phyloP scores from a whole-genome alignment of 2,329 filamentous ascomycete genomes.

The Aureobasidium sp. region DNA sequence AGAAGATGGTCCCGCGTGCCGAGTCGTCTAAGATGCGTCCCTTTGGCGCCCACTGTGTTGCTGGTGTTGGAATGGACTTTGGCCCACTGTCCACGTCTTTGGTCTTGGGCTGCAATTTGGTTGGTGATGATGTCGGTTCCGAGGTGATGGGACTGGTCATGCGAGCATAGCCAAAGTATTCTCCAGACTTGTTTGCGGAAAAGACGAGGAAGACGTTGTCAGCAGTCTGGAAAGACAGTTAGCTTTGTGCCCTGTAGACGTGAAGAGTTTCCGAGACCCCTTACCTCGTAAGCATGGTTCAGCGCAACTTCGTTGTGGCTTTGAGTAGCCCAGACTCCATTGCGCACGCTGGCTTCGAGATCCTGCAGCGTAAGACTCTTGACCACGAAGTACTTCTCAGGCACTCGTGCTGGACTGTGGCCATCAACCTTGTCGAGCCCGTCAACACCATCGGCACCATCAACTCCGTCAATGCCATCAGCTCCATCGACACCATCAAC shows the following conservation, averaged over 20 bases:
- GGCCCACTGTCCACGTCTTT: conserved; percentile 57
- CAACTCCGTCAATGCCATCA: neutral
- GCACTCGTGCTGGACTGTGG: conserved; percentile 27
- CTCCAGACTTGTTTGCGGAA: conserved; percentile 93
- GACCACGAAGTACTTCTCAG: conserved; percentile 80
- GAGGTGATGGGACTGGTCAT: conserved; percentile 81
- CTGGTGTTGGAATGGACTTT: conserved; percentile 69
- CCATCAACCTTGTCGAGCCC: neutral
- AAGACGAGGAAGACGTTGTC: conserved; percentile 89
- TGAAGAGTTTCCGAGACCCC: no score
- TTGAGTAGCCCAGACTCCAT: conserved; percentile 88
- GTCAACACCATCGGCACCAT: neutral
- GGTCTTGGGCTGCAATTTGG: conserved; percentile 50
- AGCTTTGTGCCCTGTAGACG: neutral
- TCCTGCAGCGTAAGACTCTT: conserved; percentile 91
- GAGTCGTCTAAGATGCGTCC: conserved; percentile 90
- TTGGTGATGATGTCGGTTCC: conserved; percentile 55
- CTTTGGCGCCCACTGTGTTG: conserved; percentile 68
- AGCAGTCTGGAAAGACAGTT: conserved; percentile 46
- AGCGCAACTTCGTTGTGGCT: conserved; percentile 81
- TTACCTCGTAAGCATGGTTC: conserved; percentile 74
- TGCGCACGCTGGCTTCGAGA: conserved; percentile 77
- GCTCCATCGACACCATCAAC: neutral
- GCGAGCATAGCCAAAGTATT: conserved; percentile 90
- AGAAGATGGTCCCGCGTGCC: conserved; percentile 90